phyloP scores from a whole-genome alignment of 805 yeast species.

The Kluyveromyces aestuarii region DNA sequence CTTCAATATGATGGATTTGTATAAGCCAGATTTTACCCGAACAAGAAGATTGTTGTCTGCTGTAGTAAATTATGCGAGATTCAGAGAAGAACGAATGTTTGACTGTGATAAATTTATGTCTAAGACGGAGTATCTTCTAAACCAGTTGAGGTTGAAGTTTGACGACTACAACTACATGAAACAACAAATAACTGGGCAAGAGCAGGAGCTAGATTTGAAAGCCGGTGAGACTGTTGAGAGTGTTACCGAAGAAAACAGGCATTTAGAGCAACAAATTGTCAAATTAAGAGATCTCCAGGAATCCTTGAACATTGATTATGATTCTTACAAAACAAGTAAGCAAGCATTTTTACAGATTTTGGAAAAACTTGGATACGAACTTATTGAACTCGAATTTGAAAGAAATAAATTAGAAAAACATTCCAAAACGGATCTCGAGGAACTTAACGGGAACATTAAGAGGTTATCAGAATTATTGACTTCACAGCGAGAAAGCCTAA shows the following conservation, averaged over 20 bases:
- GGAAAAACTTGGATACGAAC: slow-evolving; percentile 50
- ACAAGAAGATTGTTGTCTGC: slow-evolving; percentile 65
- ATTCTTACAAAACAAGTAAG: slow-evolving; percentile 55
- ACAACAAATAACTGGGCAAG: slow-evolving; percentile 30
- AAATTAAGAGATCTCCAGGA: slow-evolving; percentile 56
- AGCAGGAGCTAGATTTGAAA: slow-evolving; percentile 18
- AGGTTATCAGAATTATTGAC: slow-evolving; percentile 41
- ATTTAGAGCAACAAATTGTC: slow-evolving; percentile 54
- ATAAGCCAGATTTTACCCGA: slow-evolving; percentile 67
- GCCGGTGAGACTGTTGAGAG: slow-evolving; percentile 31
- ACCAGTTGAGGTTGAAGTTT: slow-evolving; percentile 35
- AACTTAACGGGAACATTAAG: slow-evolving; percentile 41
- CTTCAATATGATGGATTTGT: slow-evolving; percentile 63
- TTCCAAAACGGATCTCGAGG: slow-evolving; percentile 50
- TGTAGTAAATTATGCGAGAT: slow-evolving; percentile 75
- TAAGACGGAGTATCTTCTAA: slow-evolving; percentile 42
- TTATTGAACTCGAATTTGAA: slow-evolving; percentile 48
- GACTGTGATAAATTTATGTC: slow-evolving; percentile 59
- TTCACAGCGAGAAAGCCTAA: slow-evolving; percentile 31
- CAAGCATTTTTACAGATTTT: slow-evolving; percentile 45
- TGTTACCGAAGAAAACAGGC: slow-evolving; percentile 40
- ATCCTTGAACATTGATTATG: slow-evolving; percentile 49
- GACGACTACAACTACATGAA: slow-evolving; percentile 32
- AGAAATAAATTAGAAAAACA: slow-evolving; percentile 52
- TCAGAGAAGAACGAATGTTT: slow-evolving; percentile 64